Percentiles rank a stretch among this genome's conserved stretches.
These are phyloP conservation scores for Hanseniaspora lindneri DNA, from an alignment of 805 yeast genomes.

Conservation along the genomic window DNA sequence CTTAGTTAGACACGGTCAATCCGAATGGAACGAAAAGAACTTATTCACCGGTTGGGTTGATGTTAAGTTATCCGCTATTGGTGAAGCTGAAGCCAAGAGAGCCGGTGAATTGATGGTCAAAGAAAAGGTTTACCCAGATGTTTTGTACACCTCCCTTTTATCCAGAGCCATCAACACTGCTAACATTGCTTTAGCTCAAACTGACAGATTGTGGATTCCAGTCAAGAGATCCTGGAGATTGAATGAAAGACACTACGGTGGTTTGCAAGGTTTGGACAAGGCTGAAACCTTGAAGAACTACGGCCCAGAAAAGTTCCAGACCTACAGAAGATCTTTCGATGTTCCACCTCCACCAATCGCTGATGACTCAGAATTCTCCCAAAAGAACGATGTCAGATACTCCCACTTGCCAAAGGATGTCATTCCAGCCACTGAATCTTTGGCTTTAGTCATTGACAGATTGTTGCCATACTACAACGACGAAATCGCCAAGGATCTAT, in stretches of 20 bases:
- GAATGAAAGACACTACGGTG: slow-evolving; percentile 99
- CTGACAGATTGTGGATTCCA: slow-evolving; percentile 84
- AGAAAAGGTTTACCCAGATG: slow-evolving; percentile 72
- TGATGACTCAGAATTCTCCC: slow-evolving; percentile 69
- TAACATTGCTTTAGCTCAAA: slow-evolving; percentile 76
- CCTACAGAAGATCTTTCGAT: slow-evolving; percentile 95
- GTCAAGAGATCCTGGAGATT: slow-evolving; percentile 94
- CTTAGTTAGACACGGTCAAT: slow-evolving; percentile 97
- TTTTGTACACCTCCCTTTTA: slow-evolving; percentile 80
- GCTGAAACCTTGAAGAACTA: slow-evolving; percentile 78
- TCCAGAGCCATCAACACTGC: slow-evolving; percentile 96
- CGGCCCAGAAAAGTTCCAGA: slow-evolving; percentile 88
- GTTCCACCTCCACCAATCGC: slow-evolving; percentile 89
- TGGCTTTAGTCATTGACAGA: slow-evolving; percentile 90
- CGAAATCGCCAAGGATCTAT: slow-evolving; percentile 71
- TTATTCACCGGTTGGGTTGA: slow-evolving; percentile 99
- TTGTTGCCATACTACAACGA: slow-evolving; percentile 95
- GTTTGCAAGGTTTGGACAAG: slow-evolving; percentile 95
- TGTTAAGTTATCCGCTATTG: slow-evolving; percentile 69
- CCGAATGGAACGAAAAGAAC: slow-evolving; percentile 98
- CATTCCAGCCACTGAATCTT: slow-evolving; percentile 87
- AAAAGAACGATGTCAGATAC: slow-evolving; percentile 78
- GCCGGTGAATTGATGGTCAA: slow-evolving; percentile 90
- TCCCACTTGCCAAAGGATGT: slow-evolving; percentile 68
- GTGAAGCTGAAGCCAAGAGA: slow-evolving; percentile 80